These are phyloP conservation scores for Anacardium occidentale DNA, from an alignment of 345 rosid genomes.

Conservation along the genomic window DNA sequence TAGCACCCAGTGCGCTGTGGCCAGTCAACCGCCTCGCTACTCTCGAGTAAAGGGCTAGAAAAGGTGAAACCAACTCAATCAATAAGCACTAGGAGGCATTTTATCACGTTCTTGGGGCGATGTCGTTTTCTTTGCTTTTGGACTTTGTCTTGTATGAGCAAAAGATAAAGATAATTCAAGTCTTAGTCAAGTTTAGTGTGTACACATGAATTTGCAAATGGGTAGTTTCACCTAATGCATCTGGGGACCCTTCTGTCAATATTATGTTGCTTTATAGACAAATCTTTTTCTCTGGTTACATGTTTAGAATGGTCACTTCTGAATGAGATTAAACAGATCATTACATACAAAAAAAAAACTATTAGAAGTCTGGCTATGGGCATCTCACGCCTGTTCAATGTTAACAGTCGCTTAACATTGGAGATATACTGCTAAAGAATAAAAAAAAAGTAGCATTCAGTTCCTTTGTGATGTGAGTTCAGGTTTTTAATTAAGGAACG, in stretches of 20 bases:
- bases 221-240: conserved; percentile 23
- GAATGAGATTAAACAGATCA: too few species aligned
- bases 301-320: background rate
- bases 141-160: background rate
- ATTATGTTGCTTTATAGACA: background rate
- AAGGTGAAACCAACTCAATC: background rate
- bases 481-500: too few species aligned
- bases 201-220: background rate
- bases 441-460: too few species aligned
- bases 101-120: background rate
- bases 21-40: background rate
- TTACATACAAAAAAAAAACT: background rate
- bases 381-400: too few species aligned
- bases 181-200: background rate
- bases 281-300: background rate
- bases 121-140: background rate
- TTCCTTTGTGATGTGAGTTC: too few species aligned
- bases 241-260: background rate
- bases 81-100: background rate
- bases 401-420: too few species aligned
- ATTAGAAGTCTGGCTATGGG: too few species aligned
- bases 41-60: background rate
- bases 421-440: too few species aligned
- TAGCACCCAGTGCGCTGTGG: background rate
- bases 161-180: background rate